Percentiles rank a stretch among this genome's conserved stretches.
Evolutionary conservation across 805 yeast genomes (phyloP).

Genomic region (Komagataella kurtzmanii): DNA sequence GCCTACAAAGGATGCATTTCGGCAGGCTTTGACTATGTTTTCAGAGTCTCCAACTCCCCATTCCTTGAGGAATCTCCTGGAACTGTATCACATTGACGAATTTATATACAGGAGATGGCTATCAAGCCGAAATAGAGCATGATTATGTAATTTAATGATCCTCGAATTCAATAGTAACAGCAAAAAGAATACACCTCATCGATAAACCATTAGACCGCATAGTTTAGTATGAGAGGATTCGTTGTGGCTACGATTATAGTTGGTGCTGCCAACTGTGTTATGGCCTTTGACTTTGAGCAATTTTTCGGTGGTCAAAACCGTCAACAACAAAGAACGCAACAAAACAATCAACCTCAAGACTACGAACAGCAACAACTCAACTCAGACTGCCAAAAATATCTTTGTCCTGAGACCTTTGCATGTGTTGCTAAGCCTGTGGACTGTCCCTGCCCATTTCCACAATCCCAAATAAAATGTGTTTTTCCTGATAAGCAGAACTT

Average conservation of each 20-base stretch:
- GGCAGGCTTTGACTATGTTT: background rate
- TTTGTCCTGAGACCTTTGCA: slow-evolving; percentile 72
- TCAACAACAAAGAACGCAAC: slow-evolving; percentile 10
- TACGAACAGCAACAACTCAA: slow-evolving; percentile 24
- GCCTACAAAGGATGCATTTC: slow-evolving; percentile 25
- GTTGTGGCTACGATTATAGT: background rate
- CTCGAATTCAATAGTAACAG: background rate
- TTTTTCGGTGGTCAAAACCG: slow-evolving; percentile 13
- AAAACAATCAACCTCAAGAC: slow-evolving; percentile 7
- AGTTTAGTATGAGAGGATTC: background rate
- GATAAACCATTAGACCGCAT: background rate
- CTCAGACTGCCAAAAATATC: slow-evolving; percentile 43
- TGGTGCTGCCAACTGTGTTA: background rate
- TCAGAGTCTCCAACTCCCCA: background rate
- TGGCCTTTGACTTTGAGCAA: slow-evolving; percentile 16
- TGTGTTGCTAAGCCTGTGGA: slow-evolving; percentile 61
- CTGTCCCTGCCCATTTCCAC: slow-evolving; percentile 89
- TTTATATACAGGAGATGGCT: slow-evolving; percentile 71
- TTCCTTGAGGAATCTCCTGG: slow-evolving; percentile 17
- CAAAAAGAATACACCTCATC: background rate
- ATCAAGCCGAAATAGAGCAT: slow-evolving; percentile 75
- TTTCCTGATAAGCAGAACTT: slow-evolving; percentile 53
- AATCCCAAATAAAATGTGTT: slow-evolving; percentile 69
- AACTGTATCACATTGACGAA: slow-evolving; percentile 43
- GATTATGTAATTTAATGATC: slow-evolving; percentile 2